These are phyloP conservation scores for Fusarium concolor DNA, from an alignment of 2,329 filamentous ascomycete species.

Conservation along the genomic window DNA sequence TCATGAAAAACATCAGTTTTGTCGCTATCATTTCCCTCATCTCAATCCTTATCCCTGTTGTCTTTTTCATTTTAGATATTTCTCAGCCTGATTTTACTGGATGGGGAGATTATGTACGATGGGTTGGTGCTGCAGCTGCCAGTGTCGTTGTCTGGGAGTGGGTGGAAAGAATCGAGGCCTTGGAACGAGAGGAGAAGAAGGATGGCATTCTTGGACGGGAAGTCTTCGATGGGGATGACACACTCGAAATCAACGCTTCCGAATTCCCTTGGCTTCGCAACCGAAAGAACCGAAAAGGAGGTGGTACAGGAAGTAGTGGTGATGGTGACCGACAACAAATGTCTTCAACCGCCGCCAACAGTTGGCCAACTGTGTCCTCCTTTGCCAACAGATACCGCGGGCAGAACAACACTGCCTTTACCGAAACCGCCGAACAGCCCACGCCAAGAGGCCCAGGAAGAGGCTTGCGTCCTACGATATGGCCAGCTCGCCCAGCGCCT, in stretches of 20 bases:
- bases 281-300: conserved; percentile 52
- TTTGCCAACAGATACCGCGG: conserved; percentile 45
- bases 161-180: conserved; percentile 92
- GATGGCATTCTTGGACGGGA: conserved; percentile 91
- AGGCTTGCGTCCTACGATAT: conserved; percentile 62
- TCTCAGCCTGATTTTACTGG: conserved; percentile 85
- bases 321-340: conserved; percentile 30
- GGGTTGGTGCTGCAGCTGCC: conserved; percentile 94
- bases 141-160: conserved; percentile 99
- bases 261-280: conserved; percentile 62
- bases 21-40: conserved; percentile 82
- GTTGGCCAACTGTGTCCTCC: conserved; percentile 47
- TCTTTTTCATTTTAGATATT: conserved; percentile 94
- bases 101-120: conserved; percentile 95
- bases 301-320: conserved; percentile 18
- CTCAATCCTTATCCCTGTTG: conserved; percentile 87
- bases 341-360: conserved; percentile 35
- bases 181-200: conserved; percentile 93
- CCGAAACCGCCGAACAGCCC: conserved; percentile 41
- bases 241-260: conserved; percentile 74
- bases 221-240: conserved; percentile 93
- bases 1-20: conserved; percentile 89
- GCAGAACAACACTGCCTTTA: conserved; percentile 30
- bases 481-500: conserved; percentile 67
- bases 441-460: conserved; percentile 47